A percentile compares a stretch with the other conserved stretches of the same genome.
These are phyloP conservation scores for Arthrobotrys musiformis DNA, from an alignment of 2,329 filamentous ascomycete species.

Conservation along the genomic window DNA sequence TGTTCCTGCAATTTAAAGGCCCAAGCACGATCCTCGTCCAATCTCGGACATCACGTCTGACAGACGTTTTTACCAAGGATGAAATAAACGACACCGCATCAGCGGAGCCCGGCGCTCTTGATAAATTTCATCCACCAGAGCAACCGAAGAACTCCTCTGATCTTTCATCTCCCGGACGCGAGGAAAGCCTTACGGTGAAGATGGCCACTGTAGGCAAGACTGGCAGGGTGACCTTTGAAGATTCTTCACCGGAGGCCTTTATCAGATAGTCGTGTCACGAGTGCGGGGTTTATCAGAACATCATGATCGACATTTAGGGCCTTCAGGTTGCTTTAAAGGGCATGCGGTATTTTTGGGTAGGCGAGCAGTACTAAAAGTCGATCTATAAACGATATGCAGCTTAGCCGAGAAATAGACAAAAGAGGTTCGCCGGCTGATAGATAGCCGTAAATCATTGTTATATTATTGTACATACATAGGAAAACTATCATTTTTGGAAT, in stretches of 20 bases:
- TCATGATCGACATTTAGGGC: neutral
- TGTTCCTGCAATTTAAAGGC: slow-evolving; percentile 90
- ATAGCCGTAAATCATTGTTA: slow-evolving; percentile 7
- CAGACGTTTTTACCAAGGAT: slow-evolving; percentile 78
- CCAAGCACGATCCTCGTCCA: slow-evolving; percentile 88
- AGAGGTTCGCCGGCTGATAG: neutral
- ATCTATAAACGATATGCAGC: neutral
- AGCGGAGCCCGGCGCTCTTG: slow-evolving; percentile 76
- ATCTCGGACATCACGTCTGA: slow-evolving; percentile 81
- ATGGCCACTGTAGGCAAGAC: slow-evolving; percentile 70
- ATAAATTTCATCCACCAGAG: slow-evolving; percentile 66
- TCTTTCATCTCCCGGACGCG: neutral
- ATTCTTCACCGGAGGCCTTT: slow-evolving; percentile 70
- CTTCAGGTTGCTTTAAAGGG: neutral
- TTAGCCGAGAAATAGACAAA: neutral
- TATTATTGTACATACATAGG: slow-evolving; percentile 11
- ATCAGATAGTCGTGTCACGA: slow-evolving; percentile 62
- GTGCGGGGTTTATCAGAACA: neutral
- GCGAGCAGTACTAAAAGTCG: neutral
- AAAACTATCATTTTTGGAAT: neutral
- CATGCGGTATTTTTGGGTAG: neutral
- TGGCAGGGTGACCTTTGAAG: slow-evolving; percentile 75
- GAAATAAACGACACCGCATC: slow-evolving; percentile 93
- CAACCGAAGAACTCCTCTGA: slow-evolving; percentile 2
- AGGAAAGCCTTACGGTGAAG: slow-evolving; percentile 64